phyloP scores from a whole-genome alignment of 495 filamentous ascomycete species.

The Aspergillus ostianus region DNA sequence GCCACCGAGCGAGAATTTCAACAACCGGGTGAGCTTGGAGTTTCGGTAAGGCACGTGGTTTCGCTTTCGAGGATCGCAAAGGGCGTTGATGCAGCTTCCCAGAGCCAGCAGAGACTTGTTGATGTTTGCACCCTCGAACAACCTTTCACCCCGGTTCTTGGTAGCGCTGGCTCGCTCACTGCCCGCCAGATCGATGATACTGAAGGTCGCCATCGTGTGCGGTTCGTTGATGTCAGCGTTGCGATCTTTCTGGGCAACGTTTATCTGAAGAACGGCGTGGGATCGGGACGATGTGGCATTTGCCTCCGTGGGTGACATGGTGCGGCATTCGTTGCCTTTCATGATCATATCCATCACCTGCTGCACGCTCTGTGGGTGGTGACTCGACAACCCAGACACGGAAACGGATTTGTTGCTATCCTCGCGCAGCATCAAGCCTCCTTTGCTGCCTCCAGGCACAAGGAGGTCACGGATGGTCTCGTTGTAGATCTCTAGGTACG shows the following conservation, averaged over 20 bases:
- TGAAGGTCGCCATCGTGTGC: constrained; percentile 95
- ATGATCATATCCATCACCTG: constrained; percentile 99
- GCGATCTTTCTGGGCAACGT: constrained; percentile 87
- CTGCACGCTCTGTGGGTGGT: constrained; percentile 82
- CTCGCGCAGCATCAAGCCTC: constrained; percentile 88
- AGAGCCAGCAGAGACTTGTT: constrained; percentile 96
- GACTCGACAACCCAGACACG: constrained; percentile 87
- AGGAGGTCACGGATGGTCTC: constrained; percentile 97
- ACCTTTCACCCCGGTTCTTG: constrained; percentile 89
- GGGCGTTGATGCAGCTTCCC: constrained; percentile 97
- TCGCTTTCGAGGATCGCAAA: constrained; percentile 88
- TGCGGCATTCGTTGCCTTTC: constrained; percentile 87
- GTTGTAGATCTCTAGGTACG: constrained; percentile 99
- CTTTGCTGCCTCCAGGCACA: constrained; percentile 80
- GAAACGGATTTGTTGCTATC: constrained; percentile 92
- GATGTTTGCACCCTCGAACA: constrained; percentile 96
- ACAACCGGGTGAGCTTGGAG: constrained; percentile 90
- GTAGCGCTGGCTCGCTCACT: constrained; percentile 96
- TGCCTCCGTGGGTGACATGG: constrained; percentile 94
- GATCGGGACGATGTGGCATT: constrained; percentile 98
- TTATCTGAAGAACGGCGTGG: constrained; percentile 98
- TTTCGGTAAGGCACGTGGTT: constrained; percentile 98
- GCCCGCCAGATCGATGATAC: constrained; percentile 96
- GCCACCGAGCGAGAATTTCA: constrained; percentile 96
- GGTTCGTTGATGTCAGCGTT: constrained; percentile 93